Evolutionary conservation across 2,329 filamentous ascomycete species (phyloP).

Genomic region (Davidsoniella virescens): DNA sequence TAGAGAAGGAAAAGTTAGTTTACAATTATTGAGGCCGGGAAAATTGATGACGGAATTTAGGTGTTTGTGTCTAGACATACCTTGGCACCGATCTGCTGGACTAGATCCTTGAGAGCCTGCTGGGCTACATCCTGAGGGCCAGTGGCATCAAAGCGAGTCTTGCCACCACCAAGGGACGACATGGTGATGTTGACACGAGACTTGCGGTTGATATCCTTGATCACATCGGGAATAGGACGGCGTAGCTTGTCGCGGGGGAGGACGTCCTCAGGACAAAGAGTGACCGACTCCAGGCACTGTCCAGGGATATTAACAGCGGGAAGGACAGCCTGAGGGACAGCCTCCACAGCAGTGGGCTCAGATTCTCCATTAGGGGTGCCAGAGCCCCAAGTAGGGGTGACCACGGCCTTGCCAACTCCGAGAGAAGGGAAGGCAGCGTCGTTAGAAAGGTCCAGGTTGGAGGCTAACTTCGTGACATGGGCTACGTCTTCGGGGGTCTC

Average conservation of each 20-base stretch:
- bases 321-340: background rate
- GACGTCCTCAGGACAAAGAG: conserved; percentile 60
- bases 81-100: conserved; percentile 74
- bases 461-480: no score
- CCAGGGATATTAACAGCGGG: conserved; percentile 53
- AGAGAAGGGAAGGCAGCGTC: conserved; percentile 81
- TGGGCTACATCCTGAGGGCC: conserved; percentile 72
- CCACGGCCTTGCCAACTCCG: conserved; percentile 8
- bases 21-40: no score
- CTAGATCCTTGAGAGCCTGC: conserved; percentile 76
- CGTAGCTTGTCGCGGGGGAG: conserved; percentile 62
- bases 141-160: conserved; percentile 66
- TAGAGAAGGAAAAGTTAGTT: conserved; percentile 8
- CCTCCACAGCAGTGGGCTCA: conserved; percentile 2
- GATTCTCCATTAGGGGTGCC: conserved; percentile 1
- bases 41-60: conserved; percentile 4
- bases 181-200: conserved; percentile 76
- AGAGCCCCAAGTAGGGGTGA: conserved; percentile 10
- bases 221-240: conserved; percentile 67
- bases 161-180: conserved; percentile 53
- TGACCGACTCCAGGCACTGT: conserved; percentile 61
- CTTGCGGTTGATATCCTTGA: conserved; percentile 84
- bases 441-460: conserved; percentile 58
- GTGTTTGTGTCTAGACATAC: conserved; percentile 29
- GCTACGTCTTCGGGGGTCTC: conserved; percentile 26